Evolutionary conservation across 345 rosid genomes (phyloP).

Genomic region (Odontarrhena argentea): DNA sequence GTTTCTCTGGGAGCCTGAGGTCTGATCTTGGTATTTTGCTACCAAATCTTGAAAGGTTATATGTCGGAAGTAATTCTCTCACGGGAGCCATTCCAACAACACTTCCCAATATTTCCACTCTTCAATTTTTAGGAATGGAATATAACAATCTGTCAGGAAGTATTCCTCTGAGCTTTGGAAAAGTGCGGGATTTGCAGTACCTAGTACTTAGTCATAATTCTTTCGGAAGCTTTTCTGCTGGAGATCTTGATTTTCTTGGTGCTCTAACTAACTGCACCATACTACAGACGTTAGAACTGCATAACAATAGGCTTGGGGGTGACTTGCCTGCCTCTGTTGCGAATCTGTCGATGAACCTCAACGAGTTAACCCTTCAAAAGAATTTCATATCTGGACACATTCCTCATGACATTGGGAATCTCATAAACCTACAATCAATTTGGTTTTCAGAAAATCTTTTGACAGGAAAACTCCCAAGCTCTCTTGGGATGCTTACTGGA

Average conservation of each 20-base stretch:
- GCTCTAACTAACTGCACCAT: not conserved
- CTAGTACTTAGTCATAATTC: not conserved
- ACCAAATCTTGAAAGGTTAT: not conserved
- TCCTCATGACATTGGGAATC: too few species aligned
- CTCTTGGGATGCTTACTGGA: not conserved
- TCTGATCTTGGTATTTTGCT: not conserved
- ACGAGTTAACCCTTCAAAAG: too few species aligned
- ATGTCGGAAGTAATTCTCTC: not conserved
- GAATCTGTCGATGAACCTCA: too few species aligned
- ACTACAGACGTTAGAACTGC: not conserved
- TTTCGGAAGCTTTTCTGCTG: not conserved
- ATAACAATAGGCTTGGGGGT: not conserved
- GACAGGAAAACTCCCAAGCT: not conserved
- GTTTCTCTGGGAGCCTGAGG: not conserved
- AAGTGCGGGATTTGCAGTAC: not conserved
- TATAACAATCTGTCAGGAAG: not conserved
- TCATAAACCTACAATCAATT: too few species aligned
- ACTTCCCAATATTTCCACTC: not conserved
- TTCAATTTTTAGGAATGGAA: too few species aligned
- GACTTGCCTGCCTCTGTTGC: too few species aligned
- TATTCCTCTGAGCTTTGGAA: not conserved
- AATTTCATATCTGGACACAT: too few species aligned
- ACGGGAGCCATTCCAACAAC: not conserved
- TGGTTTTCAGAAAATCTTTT: not conserved
- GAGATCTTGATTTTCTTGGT: conserved; percentile 1